A percentile compares a stretch with the other conserved stretches of the same genome.
phyloP scores from a whole-genome alignment of 352 stramenopile genomes.

The Pythium brachiatum region DNA sequence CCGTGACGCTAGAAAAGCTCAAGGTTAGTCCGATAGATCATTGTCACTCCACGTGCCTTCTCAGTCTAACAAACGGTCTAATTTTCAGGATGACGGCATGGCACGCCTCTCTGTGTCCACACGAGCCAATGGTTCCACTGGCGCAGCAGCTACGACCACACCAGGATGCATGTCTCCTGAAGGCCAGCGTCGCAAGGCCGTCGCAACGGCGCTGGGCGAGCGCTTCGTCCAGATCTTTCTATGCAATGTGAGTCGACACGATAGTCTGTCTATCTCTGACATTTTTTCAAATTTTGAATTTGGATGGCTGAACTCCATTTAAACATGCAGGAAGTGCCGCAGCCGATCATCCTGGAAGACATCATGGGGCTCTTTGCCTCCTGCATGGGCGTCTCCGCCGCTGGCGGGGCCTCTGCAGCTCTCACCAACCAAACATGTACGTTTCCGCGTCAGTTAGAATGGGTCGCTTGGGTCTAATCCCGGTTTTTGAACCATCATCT shows the following conservation, averaged over 20 bases:
- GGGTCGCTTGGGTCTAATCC: no score
- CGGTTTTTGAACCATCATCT: no score
- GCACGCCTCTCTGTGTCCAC: conserved; percentile 13
- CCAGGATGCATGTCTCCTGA: conserved; percentile 17
- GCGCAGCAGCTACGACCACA: not conserved
- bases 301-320: not conserved
- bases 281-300: conserved; percentile 6
- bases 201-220: conserved; percentile 34
- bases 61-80: not conserved
- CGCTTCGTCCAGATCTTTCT: conserved; percentile 40
- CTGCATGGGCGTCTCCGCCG: conserved; percentile 17
- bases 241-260: conserved; percentile 27
- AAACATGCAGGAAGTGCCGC: conserved; percentile 23
- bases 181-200: conserved; percentile 30
- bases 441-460: not conserved
- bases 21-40: conserved; percentile 20
- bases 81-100: conserved; percentile 26
- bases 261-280: not conserved
- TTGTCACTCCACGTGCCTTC: not conserved
- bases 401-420: not conserved
- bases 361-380: conserved; percentile 33
- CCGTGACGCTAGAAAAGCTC: conserved; percentile 25
- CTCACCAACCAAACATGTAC: conserved; percentile 35
- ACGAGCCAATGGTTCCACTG: not conserved
- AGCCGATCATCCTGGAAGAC: conserved; percentile 40